Base-by-base conservation (phyloP, 495 filamentous ascomycete genomes). In the Cercophora scortea region DNA sequence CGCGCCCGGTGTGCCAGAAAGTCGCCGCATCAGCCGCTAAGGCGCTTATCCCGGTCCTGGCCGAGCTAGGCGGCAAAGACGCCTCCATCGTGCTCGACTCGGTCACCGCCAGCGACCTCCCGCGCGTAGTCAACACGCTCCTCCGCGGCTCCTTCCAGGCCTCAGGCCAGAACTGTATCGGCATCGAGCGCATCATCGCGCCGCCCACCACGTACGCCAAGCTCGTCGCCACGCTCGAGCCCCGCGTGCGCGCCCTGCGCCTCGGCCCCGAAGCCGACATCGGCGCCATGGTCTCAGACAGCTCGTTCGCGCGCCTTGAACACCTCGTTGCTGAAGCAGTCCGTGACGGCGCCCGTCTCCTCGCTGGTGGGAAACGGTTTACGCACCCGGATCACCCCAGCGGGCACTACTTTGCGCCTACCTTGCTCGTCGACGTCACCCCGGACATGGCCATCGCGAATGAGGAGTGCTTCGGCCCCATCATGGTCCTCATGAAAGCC, bases 111-210 rank as follows among this genome's bases (percentile, higher is more conserved):
- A 19, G 60, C 45, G 83, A 90, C 58, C 68, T 96, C 12, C 61
- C 79, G 0, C 74, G 81, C 38, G 81, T 96, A 46, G 81, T 81
- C 32, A 86, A 89, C 32, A 85, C 90, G 53, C 79, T 97, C 55
- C 81, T 97, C 73, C 84, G 94, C 47, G 93, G 91, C 41, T 86
- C 87, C 34, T 99, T 97, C 75, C 92, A 96, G 67, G 89, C 90
- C 50, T 83, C 91, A n/a, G 93, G 93, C 1, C 93, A 99, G 64
- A 99, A 99, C 71, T 99, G 93, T 70, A 89, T 97, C 66, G 93
- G 94, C 53, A 88, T 95, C 51, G 93, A 99, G 71, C 86, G 93
- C 40, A 84, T 97, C 65, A 82, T 99, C 61, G 88, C 86, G 44
- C 77, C 85, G 10, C 86, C 89, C 1, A 71, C 71, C 16, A 74